A percentile compares a stretch with the other conserved stretches of the same genome.
phyloP scores from a whole-genome alignment of 306 rosid genomes.

The Malus sylvestris region DNA sequence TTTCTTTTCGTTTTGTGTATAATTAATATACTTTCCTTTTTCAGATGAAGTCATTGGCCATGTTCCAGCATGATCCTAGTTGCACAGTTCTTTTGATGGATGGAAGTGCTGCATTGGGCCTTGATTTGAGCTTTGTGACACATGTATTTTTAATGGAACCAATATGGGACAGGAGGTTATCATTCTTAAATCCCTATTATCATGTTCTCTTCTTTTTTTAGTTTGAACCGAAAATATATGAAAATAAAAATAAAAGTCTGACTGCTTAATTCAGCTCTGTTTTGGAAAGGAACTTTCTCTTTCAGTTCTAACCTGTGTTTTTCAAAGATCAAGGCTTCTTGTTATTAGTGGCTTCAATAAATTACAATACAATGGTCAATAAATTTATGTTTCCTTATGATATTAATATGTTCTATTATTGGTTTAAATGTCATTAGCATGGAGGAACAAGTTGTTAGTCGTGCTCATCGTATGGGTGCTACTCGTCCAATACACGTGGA shows the following conservation, averaged over 20 bases:
- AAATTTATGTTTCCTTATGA: neutral
- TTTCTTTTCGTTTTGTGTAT: neutral
- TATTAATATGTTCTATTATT: conserved; percentile 2
- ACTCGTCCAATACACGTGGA: conserved; percentile 86
- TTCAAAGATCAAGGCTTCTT: neutral
- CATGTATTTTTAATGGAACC: conserved; percentile 95
- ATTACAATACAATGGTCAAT: neutral
- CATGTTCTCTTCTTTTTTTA: neutral
- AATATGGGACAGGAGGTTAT: conserved; percentile 93
- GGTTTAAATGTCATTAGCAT: conserved; percentile 40
- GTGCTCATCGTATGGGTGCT: conserved; percentile 99
- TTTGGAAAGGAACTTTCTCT: neutral
- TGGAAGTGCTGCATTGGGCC: conserved; percentile 99
- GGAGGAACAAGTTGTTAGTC: conserved; percentile 99
- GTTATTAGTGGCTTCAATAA: neutral
- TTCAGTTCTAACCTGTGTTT: neutral
- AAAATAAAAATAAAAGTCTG: neutral
- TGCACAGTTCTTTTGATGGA: conserved; percentile 95
- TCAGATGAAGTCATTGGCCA: conserved; percentile 81
- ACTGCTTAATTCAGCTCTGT: neutral
- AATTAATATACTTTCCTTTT: conserved; percentile 25
- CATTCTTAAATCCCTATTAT: neutral
- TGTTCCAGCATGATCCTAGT: conserved; percentile 70
- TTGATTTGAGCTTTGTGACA: conserved; percentile 89
- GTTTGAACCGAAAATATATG: neutral